Evolutionary conservation across 1,139 yeast species (phyloP).

Genomic region (Saccharomycopsis phalli): DNA sequence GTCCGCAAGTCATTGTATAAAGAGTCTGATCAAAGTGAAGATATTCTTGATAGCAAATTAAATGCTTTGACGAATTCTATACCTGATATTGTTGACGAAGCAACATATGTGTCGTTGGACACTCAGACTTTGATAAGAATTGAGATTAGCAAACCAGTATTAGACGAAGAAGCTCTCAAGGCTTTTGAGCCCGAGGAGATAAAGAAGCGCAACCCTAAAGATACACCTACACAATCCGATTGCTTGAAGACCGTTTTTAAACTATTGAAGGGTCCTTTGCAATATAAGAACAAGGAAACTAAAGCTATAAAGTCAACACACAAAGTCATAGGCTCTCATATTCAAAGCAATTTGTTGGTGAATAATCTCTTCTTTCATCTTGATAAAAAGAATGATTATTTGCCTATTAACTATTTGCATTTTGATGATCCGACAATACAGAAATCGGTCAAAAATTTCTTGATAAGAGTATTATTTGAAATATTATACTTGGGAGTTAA

Average conservation of each 20-base stretch:
- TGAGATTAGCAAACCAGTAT: constrained; percentile 36
- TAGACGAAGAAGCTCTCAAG: constrained; percentile 29
- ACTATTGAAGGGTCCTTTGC: constrained; percentile 55
- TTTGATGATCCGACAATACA: constrained; percentile 22
- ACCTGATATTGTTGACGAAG: constrained; percentile 33
- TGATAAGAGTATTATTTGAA: constrained; percentile 42
- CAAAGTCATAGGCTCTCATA: constrained; percentile 42
- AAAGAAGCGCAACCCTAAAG: constrained; percentile 29
- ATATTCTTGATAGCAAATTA: constrained; percentile 21
- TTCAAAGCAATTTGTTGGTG: constrained; percentile 46
- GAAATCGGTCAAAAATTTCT: constrained; percentile 33
- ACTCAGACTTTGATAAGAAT: constrained; percentile 35
- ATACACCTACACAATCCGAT: constrained; percentile 40
- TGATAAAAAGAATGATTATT: constrained; percentile 35
- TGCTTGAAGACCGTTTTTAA: constrained; percentile 50
- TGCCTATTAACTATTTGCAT: constrained; percentile 52
- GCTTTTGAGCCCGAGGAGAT: constrained; percentile 34
- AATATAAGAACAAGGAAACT: constrained; percentile 34
- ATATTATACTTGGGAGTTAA: constrained; percentile 38
- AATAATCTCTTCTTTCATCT: constrained; percentile 38
- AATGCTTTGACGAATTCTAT: constrained; percentile 23
- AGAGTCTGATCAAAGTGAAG: constrained; percentile 31
- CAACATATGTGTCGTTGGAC: constrained; percentile 34
- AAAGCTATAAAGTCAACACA: constrained; percentile 46
- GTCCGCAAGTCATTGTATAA: constrained; percentile 29